Conservation (phyloP, 805 yeast genomes). For the Diddensiella transvaalensis region DNA sequence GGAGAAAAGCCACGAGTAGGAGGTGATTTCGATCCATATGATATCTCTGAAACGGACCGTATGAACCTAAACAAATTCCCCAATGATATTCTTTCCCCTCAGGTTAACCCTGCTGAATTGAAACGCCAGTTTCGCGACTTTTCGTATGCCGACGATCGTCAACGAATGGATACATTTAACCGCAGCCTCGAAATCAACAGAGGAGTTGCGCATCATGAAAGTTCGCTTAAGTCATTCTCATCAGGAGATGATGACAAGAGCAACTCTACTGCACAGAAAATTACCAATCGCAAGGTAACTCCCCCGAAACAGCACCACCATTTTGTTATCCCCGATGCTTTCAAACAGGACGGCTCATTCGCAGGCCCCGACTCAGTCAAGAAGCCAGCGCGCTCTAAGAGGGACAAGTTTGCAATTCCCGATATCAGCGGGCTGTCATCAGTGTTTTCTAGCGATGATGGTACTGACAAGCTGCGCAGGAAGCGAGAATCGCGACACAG, state of each 20-base stretch:
- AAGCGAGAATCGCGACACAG: conserved; percentile 14
- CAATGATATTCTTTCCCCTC: conserved; percentile 17
- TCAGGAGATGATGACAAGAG: not conserved
- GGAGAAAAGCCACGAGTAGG: too few species aligned
- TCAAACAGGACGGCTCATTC: conserved; percentile 20
- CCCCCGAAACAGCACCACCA: not conserved
- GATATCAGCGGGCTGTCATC: conserved; percentile 22
- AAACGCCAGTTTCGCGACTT: conserved; percentile 15
- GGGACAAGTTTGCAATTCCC: conserved; percentile 7
- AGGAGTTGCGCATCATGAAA: conserved; percentile 9
- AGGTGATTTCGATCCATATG: too few species aligned
- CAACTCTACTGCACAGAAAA: conserved; percentile 3
- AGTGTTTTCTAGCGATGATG: conserved; percentile 17
- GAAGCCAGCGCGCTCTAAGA: not conserved
- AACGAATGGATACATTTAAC: conserved; percentile 9
- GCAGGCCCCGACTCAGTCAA: conserved; percentile 2
- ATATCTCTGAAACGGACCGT: too few species aligned
- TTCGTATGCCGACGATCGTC: conserved; percentile 9
- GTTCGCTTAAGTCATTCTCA: conserved; percentile 1
- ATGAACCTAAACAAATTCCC: too few species aligned
- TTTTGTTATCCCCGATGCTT: conserved; percentile 20
- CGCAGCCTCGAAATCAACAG: conserved; percentile 3
- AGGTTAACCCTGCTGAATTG: conserved; percentile 10
- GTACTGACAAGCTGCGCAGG: conserved; percentile 2
- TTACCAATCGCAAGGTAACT: conserved; percentile 7